Conservation (phyloP, 441 rosid species). For the Adansonia gregorii region DNA sequence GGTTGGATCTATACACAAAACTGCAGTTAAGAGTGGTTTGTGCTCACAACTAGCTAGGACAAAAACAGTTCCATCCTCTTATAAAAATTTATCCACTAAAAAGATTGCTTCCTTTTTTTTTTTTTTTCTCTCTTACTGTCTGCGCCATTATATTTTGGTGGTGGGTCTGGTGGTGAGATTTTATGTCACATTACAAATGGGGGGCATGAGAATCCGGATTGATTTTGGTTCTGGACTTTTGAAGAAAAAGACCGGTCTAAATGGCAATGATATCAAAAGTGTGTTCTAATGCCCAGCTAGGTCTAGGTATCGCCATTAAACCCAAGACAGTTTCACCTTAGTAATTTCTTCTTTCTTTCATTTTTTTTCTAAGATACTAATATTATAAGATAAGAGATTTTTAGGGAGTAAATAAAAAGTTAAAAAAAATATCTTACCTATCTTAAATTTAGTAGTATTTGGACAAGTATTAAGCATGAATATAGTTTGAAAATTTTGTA, state of each 20-base stretch:
- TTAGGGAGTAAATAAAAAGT: too few species aligned
- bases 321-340: neutral
- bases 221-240: slow-evolving; percentile 59
- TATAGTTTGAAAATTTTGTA: too few species aligned
- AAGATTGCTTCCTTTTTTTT: slow-evolving; percentile 40
- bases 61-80: slow-evolving; percentile 51
- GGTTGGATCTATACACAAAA: slow-evolving; percentile 48
- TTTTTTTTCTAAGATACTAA: too few species aligned
- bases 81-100: slow-evolving; percentile 43
- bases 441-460: too few species aligned
- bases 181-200: slow-evolving; percentile 48
- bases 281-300: slow-evolving; percentile 25
- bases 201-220: slow-evolving; percentile 60
- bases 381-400: too few species aligned
- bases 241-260: slow-evolving; percentile 37
- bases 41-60: slow-evolving; percentile 44
- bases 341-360: neutral
- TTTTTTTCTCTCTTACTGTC: slow-evolving; percentile 24
- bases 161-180: slow-evolving; percentile 53
- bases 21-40: slow-evolving; percentile 24
- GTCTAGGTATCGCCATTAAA: slow-evolving; percentile 3
- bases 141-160: slow-evolving; percentile 51
- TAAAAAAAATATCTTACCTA: too few species aligned
- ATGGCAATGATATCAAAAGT: slow-evolving; percentile 34
- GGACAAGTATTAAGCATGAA: too few species aligned